Conservation (phyloP, 208 protist genomes). For the Porcisia deanei region DNA sequence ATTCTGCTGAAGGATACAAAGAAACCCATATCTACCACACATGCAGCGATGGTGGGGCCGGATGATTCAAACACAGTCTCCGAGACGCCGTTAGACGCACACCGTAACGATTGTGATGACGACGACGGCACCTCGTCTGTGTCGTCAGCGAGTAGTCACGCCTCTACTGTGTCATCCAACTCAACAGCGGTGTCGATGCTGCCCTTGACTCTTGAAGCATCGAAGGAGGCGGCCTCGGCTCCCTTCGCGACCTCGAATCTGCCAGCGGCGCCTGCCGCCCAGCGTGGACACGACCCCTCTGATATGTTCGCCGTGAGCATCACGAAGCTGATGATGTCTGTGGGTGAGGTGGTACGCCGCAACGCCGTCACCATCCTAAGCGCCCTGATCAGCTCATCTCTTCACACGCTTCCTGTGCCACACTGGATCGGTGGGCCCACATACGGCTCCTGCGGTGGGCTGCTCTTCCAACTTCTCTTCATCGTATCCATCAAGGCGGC, state of each 20-base stretch:
- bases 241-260: constrained; percentile 14
- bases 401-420: constrained; percentile 50
- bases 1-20: background rate
- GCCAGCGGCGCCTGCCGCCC: background rate
- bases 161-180: constrained; percentile 1
- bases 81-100: background rate
- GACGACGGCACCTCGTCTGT: constrained; percentile 21
- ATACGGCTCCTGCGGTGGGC: constrained; percentile 77
- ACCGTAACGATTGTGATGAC: constrained; percentile 4
- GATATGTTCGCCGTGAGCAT: constrained; percentile 19
- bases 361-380: constrained; percentile 56
- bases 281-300: constrained; percentile 10
- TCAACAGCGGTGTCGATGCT: background rate
- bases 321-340: constrained; percentile 20
- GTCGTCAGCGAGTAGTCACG: constrained; percentile 11
- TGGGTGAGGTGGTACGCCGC: constrained; percentile 39
- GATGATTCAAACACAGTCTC: background rate
- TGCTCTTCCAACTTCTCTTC: constrained; percentile 85
- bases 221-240: constrained; percentile 4
- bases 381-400: constrained; percentile 52
- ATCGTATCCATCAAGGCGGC: constrained; percentile 45
- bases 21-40: background rate
- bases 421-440: constrained; percentile 53
- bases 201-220: background rate
- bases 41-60: background rate